Base-by-base conservation (phyloP, 2,329 filamentous ascomycete genomes). In the Sodiomyces alkalinus region DNA sequence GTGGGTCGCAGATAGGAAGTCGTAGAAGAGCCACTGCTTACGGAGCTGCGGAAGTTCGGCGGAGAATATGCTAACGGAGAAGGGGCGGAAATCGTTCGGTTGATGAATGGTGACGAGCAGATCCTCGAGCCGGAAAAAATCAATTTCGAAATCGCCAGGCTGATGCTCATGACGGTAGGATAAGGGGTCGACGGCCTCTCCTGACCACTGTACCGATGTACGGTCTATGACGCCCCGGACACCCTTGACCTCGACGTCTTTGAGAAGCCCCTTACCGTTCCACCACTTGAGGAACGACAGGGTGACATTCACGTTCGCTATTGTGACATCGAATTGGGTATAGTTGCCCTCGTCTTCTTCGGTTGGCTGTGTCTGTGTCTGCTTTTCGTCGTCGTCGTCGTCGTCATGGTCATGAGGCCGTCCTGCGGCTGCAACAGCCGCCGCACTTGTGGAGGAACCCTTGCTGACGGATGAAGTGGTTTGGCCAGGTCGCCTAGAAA, bases 271-370 rank as follows among this genome's bases (percentile, higher is more conserved):
- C 51, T 87, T 94, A 14, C 90, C 87, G 42, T 93, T 96, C 72
- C 92, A 92, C 90, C 90, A 98, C 48, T 94, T 96, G n/a, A 85
- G 67, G 42, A 98, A 96, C 0, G 90, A 98, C 16, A 98, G 53
- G 0, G 87, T 96, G 22, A 98, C 87, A 45, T 98, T 93, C 36
- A 98, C 82, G 1, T 82, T 92, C 37, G 90, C 82, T 33, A 98
- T 82, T 0, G 85, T 93, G 11, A 98, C 62, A 45, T 98, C 90
- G 42, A 94, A 98, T 41, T 98, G 90, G 0, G 86, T 94, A 50
- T 96, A 98, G 47, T 98, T 98, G 12, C 81, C 83, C 46, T 96
- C 87, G 45, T 96, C 86, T 33, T 75, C 68, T 36, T 69, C 63
- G 13, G 55, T 52, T n/a, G n/a, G n/a, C n/a, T n/a, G 3, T 40